A percentile compares a stretch with the other conserved stretches of the same genome.
Evolutionary conservation across 257 asterid species (phyloP).

Genomic region (Ilex aquifolium): DNA sequence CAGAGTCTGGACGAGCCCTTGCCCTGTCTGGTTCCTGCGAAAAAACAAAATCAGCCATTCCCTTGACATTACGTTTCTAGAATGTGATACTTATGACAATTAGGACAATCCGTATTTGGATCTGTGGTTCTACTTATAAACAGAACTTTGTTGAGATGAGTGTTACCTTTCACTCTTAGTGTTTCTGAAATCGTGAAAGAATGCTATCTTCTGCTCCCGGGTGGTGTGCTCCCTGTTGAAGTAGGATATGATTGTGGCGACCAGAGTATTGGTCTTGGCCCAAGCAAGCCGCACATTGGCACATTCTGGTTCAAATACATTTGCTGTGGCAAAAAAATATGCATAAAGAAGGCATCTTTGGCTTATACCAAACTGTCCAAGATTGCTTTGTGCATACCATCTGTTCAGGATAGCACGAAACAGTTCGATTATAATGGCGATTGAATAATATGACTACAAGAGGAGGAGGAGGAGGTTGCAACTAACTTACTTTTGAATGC

Average conservation of each 20-base stretch:
- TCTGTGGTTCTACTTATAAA: background rate
- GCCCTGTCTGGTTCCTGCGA: conserved; percentile 34
- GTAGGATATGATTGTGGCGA: conserved; percentile 32
- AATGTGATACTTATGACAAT: no score
- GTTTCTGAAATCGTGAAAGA: conserved; percentile 34
- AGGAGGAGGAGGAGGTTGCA: background rate
- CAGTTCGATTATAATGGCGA: no score
- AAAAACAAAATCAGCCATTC: no score
- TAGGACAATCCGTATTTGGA: no score
- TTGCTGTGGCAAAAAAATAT: conserved; percentile 52
- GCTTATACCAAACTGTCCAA: conserved; percentile 41
- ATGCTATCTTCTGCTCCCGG: conserved; percentile 29
- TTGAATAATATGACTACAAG: no score
- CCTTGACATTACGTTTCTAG: no score
- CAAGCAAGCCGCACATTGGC: conserved; percentile 56
- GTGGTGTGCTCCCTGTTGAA: conserved; percentile 19
- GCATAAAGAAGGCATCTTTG: conserved; percentile 29
- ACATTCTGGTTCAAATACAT: conserved; percentile 56
- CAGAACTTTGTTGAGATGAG: background rate
- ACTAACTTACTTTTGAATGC: conserved; percentile 62
- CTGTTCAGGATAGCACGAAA: conserved; percentile 18
- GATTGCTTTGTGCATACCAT: conserved; percentile 45
- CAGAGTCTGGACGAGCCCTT: conserved; percentile 32
- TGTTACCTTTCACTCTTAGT: conserved; percentile 36
- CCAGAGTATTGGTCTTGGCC: conserved; percentile 62